Evolutionary conservation across 331 rosid genomes (phyloP).

Genomic region (Prunus yedoensis): DNA sequence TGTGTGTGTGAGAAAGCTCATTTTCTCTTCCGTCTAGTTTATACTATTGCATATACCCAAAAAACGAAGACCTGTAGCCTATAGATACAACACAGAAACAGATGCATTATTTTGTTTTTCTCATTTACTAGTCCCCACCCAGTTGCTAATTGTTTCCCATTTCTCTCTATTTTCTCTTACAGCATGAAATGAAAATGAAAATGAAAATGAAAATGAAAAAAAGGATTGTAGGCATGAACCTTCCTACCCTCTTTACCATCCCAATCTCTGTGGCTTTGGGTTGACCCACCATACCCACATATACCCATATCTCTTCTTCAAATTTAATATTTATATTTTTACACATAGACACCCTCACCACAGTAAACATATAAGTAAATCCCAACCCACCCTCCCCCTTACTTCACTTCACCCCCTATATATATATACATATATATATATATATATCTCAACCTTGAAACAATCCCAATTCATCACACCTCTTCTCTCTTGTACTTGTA

Average conservation of each 20-base stretch:
- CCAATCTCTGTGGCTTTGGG: conserved; percentile 35
- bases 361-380: no score
- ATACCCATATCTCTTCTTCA: conserved; percentile 33
- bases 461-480: conserved; percentile 34
- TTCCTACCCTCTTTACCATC: conserved; percentile 54
- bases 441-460: conserved; percentile 48
- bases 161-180: conserved; percentile 22
- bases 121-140: no score
- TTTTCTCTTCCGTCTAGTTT: no score
- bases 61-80: no score
- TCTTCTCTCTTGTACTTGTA: not conserved
- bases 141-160: not conserved
- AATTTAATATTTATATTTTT: no score
- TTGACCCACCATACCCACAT: conserved; percentile 70
- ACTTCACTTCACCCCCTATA: conserved; percentile 17
- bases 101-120: no score
- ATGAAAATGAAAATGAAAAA: no score
- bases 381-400: not conserved
- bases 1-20: rapidly evolving
- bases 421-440: conserved; percentile 25
- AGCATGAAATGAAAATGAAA: not conserved
- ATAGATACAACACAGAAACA: no score
- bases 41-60: no score
- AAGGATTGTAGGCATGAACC: conserved; percentile 46
- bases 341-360: no score